Evolutionary conservation across 257 asterid genomes (phyloP).

Genomic region (Rehmannia glutinosa): DNA sequence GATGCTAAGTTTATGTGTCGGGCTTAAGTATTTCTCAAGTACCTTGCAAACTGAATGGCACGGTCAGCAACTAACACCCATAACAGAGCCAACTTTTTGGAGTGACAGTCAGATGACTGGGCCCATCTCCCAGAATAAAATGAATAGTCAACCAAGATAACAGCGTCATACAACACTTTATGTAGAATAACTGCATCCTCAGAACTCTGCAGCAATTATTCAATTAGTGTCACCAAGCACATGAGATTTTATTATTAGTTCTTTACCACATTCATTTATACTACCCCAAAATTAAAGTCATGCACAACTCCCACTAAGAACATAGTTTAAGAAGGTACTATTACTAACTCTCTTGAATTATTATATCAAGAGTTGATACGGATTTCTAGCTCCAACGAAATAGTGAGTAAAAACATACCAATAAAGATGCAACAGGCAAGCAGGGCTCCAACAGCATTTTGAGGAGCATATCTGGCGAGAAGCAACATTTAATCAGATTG

Average conservation of each 20-base stretch:
- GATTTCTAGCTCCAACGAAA: neutral
- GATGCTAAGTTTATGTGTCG: slow-evolving; percentile 10
- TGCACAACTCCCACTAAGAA: neutral
- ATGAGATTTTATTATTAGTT: neutral
- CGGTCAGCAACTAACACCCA: slow-evolving; percentile 67
- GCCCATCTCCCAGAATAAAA: slow-evolving; percentile 50
- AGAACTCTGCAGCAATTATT: slow-evolving; percentile 45
- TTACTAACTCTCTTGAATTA: too few species aligned
- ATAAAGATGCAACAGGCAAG: slow-evolving; percentile 44
- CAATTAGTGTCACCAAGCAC: slow-evolving; percentile 13
- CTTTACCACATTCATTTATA: neutral
- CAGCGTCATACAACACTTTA: slow-evolving; percentile 58
- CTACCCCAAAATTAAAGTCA: neutral
- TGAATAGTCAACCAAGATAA: slow-evolving; percentile 49
- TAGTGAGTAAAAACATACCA: slow-evolving; percentile 46
- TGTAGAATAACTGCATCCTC: slow-evolving; percentile 43
- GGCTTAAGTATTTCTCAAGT: slow-evolving; percentile 14
- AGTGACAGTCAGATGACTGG: slow-evolving; percentile 33
- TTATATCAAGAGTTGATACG: slow-evolving; percentile 8
- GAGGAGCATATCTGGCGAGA: slow-evolving; percentile 65
- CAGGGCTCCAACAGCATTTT: slow-evolving; percentile 57
- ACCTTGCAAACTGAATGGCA: slow-evolving; percentile 71
- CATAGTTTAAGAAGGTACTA: neutral
- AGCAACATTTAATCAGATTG: slow-evolving; percentile 31
- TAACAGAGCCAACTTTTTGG: slow-evolving; percentile 44